Base-by-base conservation (phyloP, 352 stramenopile species). In the Pythium oligandrum region DNA sequence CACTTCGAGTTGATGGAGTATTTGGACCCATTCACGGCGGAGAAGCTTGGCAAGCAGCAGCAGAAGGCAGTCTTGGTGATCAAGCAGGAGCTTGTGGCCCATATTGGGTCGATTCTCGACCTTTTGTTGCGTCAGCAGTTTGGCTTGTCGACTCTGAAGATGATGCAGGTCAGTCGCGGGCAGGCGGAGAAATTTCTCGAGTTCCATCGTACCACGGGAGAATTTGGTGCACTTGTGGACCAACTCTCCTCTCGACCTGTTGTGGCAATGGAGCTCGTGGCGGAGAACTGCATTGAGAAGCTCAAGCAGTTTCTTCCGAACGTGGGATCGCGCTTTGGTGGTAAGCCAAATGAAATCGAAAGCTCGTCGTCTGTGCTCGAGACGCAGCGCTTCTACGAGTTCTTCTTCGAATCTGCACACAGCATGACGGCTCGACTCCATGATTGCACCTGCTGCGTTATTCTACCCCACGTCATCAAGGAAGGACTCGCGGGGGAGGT, bases 381-480 rank as follows among this genome's bases (percentile, higher is more conserved):
- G 11, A 62, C 69, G 7, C 74, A 91, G 56, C 70, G 75, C 26
- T 67, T 81, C 30, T 71, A 67, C 26, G 66, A 72, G 47, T 87
- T 86, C 49, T 87, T 83, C 63, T 82, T 87, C 38, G 71, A 86
- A 51, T 75, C 65, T 1, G 53, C 43, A 8, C 76, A 88, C n/a
- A 49, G 52, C 6, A 40, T 65, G 8, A 96, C 88, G 0, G 88
- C 88, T 2, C 88, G 70, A 0, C 90, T 90, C 36, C 79, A 95
- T 50, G 86, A 83, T 68, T 97, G 88, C 56, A 97, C 90, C 1
- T 97, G 87, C 61, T 96, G 88, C 44, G 79, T 98, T 4, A 82
- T 98, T 5, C 81, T 96, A 48, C 93, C 91, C 4, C 94, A 98
- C 57, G 83, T 93, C n/a, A 70, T 98, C 4, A 97, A 95, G 56